Base-by-base conservation (phyloP, 768 basidiomycete species). In the Paxillus ammoniavirescens region DNA sequence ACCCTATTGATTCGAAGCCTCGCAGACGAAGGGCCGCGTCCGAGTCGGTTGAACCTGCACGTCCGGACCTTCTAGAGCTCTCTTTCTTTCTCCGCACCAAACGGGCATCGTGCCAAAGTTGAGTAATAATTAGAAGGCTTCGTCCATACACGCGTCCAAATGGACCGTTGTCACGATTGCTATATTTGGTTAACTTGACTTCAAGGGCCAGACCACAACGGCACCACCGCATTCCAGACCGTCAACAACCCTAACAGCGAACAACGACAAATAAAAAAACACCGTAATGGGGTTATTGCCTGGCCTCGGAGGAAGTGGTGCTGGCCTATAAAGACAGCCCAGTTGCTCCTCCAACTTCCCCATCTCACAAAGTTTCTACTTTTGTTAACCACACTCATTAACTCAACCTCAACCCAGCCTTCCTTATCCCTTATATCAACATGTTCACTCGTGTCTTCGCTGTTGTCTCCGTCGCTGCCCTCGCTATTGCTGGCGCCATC, bases 361-460 rank as follows among this genome's bases (percentile, higher is more conserved):
- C 47, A 51, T 48, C 49, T 17, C 21, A 40, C 36, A 17, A 1
- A 8, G 35, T 30, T 28, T 58, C 43, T 45, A 43, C 42, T 8
- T 13, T 38, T 26, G 18, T 13, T 15, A 23, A 2, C 51, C 35
- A 42, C 58, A 57, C n/a, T 57, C 58, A 14, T 53, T 57, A 47
- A 23, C n/a, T n/a, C 18, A 17, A 37, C 4, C 42, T 10, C 21
- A 5, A 28, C 18, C 14, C 31, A 31, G 31, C 37, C n/a, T 8
- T 0, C 50, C 5, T 33, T 37, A 30, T 42, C 41, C 42, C 47
- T 33, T 49, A 1, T 2, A 53, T 53, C 52, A 49, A 21, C 33
- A 63, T 63, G 61, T 63, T 62, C 30, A 42, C 55, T 55, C 55
- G 57, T 52, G 35, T 59, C 21, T 41, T 55, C 43, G 21, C 53